Percentiles rank a stretch among this genome's conserved stretches.
Conservation (phyloP, 257 asterid species). For the Petrea volubilis region DNA sequence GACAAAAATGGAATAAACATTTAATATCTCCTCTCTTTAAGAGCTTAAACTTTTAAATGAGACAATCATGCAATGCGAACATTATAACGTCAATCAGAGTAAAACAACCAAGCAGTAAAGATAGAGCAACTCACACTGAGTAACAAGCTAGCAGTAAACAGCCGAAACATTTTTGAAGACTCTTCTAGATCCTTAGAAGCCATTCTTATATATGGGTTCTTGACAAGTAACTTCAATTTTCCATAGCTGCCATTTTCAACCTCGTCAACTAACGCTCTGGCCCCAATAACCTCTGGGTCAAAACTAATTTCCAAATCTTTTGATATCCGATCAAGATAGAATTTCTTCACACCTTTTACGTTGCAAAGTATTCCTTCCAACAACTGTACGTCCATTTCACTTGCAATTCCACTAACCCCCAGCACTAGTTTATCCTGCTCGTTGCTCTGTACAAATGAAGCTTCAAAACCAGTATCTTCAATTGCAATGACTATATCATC, state of each 20-base stretch:
- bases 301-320: conserved; percentile 54
- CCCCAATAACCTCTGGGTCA: conserved; percentile 66
- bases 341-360: conserved; percentile 58
- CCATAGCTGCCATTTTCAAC: conserved; percentile 51
- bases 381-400: conserved; percentile 45
- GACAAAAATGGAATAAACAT: no score
- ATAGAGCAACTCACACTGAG: conserved; percentile 54
- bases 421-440: conserved; percentile 58
- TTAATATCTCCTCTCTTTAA: no score
- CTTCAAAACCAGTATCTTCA: conserved; percentile 81
- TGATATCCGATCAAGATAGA: conserved; percentile 36
- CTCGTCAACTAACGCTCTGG: conserved; percentile 60
- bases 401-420: conserved; percentile 49
- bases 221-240: conserved; percentile 49
- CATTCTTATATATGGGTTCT: conserved; percentile 63
- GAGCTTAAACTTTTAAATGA: no score
- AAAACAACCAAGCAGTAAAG: not conserved
- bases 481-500: conserved; percentile 56
- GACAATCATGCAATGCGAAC: no score
- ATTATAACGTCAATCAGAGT: not conserved
- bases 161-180: conserved; percentile 58
- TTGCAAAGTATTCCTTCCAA: conserved; percentile 52
- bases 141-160: conserved; percentile 59
- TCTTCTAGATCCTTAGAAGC: conserved; percentile 59
- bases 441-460: conserved; percentile 62